Percentiles rank a stretch among this genome's conserved stretches.
These are phyloP conservation scores for Quercus variabilis DNA, from an alignment of 306 rosid species.

Conservation along the genomic window DNA sequence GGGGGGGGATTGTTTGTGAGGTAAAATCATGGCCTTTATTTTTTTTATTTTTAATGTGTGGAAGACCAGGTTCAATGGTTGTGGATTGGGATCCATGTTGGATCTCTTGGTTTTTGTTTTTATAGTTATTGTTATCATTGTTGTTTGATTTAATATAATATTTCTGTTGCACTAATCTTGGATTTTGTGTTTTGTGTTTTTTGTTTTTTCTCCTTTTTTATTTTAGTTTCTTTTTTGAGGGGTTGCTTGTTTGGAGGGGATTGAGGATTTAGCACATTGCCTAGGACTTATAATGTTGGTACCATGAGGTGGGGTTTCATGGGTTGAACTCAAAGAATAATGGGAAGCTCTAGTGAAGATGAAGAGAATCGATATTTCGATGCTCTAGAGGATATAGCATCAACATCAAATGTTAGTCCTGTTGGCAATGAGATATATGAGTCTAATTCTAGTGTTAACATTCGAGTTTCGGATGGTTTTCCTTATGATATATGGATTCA, in stretches of 20 bases:
- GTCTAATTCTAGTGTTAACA: conserved; percentile 21
- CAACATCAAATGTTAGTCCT: conserved; percentile 42
- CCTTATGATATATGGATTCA: conserved; percentile 60
- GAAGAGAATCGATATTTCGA: conserved; percentile 75
- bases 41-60: conserved; percentile 11
- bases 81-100: conserved; percentile 87
- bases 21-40: conserved; percentile 6
- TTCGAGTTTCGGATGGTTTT: conserved; percentile 27
- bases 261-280: conserved; percentile 44
- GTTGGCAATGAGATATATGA: conserved; percentile 31
- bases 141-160: conserved; percentile 30
- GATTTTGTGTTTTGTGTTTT: conserved; percentile 41
- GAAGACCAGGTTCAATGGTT: conserved; percentile 67
- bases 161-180: conserved; percentile 56
- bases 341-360: conserved; percentile 73
- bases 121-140: conserved; percentile 30
- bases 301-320: conserved; percentile 61
- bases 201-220: conserved; percentile 21
- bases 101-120: conserved; percentile 64
- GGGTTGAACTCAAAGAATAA: conserved; percentile 71
- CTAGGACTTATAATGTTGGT: conserved; percentile 51
- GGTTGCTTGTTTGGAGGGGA: conserved; percentile 51
- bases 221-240: conserved; percentile 28
- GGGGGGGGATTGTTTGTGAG: conserved; percentile 8
- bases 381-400: conserved; percentile 71